These are phyloP conservation scores for Botryotinia narcissicola DNA, from an alignment of 2,329 filamentous ascomycete species.

Conservation along the genomic window DNA sequence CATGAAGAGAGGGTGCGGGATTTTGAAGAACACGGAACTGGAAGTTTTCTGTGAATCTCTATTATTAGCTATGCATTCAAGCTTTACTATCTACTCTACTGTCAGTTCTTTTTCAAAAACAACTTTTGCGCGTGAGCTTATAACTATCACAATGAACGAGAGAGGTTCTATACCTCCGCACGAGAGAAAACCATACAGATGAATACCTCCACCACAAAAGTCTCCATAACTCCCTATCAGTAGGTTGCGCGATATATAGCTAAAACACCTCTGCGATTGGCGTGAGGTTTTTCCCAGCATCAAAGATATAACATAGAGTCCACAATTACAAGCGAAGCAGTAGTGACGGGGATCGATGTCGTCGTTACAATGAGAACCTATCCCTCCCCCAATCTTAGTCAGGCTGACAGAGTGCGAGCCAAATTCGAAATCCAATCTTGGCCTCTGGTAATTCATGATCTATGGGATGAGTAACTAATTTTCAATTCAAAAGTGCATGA, in stretches of 20 bases:
- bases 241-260: too few species aligned
- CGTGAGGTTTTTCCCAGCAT: background rate
- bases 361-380: background rate
- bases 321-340: background rate
- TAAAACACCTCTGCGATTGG: too few species aligned
- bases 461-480: background rate
- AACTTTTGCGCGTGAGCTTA: background rate
- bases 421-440: background rate
- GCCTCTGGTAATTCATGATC: background rate
- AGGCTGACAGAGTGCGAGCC: background rate
- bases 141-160: background rate
- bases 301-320: background rate
- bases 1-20: background rate
- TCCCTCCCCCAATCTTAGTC: too few species aligned
- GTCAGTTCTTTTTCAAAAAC: background rate
- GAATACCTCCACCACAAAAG: background rate
- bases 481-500: background rate
- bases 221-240: too few species aligned
- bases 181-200: background rate
- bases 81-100: background rate
- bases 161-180: background rate
- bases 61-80: background rate
- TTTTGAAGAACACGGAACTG: background rate
- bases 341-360: background rate
- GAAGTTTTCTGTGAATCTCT: background rate